These are phyloP conservation scores for Fusarium avenaceum DNA, from an alignment of 2,329 filamentous ascomycete genomes.

Conservation along the genomic window DNA sequence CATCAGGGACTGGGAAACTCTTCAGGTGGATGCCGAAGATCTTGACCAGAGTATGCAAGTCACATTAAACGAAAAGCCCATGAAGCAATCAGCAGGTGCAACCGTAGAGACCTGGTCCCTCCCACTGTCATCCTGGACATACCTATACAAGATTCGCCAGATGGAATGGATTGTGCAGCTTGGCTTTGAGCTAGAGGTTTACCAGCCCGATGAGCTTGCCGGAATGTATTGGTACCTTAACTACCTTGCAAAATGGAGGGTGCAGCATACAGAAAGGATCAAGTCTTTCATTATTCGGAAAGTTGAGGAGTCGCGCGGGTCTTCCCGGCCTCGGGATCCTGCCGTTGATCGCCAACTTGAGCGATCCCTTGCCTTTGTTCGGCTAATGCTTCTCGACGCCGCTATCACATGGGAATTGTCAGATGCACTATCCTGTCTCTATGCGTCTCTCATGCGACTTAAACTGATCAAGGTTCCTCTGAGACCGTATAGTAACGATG, in stretches of 20 bases:
- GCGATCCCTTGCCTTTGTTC: conserved; percentile 67
- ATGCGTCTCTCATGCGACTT: conserved; percentile 74
- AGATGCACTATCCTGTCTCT: conserved; percentile 71
- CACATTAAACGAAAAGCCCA: conserved; percentile 71
- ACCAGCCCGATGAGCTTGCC: conserved; percentile 85
- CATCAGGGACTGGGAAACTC: conserved; percentile 83
- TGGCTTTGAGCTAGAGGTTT: conserved; percentile 93
- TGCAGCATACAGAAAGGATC: conserved; percentile 80
- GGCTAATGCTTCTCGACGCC: conserved; percentile 73
- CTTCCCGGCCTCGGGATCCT: conserved; percentile 35
- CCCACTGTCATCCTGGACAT: conserved; percentile 88
- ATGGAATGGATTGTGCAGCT: conserved; percentile 91
- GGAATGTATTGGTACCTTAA: conserved; percentile 94
- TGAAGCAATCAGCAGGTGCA: conserved; percentile 60
- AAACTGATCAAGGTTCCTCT: conserved; percentile 63
- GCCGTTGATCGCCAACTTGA: conserved; percentile 60
- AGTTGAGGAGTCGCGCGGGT: conserved; percentile 50
- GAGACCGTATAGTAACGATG: conserved; percentile 75
- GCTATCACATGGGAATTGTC: conserved; percentile 71
- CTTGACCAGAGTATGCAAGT: conserved; percentile 77
- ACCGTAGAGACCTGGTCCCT: conserved; percentile 72
- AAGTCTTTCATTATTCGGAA: conserved; percentile 70
- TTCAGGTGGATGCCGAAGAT: conserved; percentile 86
- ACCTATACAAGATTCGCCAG: conserved; percentile 88
- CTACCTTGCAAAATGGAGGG: conserved; percentile 76